These are phyloP conservation scores for Epichloe coenophiala DNA, from an alignment of 2,329 filamentous ascomycete genomes.

Conservation along the genomic window DNA sequence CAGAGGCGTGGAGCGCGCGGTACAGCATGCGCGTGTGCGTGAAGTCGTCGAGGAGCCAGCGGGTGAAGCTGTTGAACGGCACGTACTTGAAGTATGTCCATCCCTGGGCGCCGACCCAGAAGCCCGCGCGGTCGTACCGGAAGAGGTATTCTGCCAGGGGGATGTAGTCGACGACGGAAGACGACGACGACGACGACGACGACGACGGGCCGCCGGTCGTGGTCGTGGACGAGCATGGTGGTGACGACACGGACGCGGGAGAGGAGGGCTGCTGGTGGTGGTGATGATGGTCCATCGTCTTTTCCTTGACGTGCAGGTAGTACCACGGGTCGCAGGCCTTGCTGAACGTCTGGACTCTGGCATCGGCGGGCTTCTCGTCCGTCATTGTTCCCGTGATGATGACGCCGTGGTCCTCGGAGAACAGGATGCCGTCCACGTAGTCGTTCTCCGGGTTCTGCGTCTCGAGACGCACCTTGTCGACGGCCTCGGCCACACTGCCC, in stretches of 20 bases:
- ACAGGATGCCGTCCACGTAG: slow-evolving; percentile 64
- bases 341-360: slow-evolving; percentile 39
- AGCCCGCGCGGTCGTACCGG: slow-evolving; percentile 61
- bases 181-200: slow-evolving; percentile 14
- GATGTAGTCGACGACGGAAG: slow-evolving; percentile 37
- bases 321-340: slow-evolving; percentile 59
- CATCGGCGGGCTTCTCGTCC: slow-evolving; percentile 30
- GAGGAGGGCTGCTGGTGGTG: neutral
- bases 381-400: slow-evolving; percentile 51
- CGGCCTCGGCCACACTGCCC: slow-evolving; percentile 32
- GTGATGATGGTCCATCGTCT: slow-evolving; percentile 16
- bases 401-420: slow-evolving; percentile 46
- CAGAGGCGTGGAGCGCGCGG: slow-evolving; percentile 54
- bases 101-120: slow-evolving; percentile 56
- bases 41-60: slow-evolving; percentile 60
- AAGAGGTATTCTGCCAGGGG: slow-evolving; percentile 63
- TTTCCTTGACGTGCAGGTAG: slow-evolving; percentile 53
- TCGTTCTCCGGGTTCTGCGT: slow-evolving; percentile 35
- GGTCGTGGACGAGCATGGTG: neutral
- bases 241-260: slow-evolving; percentile 8
- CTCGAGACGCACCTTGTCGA: slow-evolving; percentile 35
- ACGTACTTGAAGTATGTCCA: slow-evolving; percentile 53
- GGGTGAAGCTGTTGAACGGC: slow-evolving; percentile 51
- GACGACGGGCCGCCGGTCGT: slow-evolving; percentile 10
- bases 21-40: slow-evolving; percentile 63